Percentiles rank a stretch among this genome's conserved stretches.
These are phyloP conservation scores for Glycine latifolia DNA, from an alignment of 306 rosid species.

Conservation along the genomic window DNA sequence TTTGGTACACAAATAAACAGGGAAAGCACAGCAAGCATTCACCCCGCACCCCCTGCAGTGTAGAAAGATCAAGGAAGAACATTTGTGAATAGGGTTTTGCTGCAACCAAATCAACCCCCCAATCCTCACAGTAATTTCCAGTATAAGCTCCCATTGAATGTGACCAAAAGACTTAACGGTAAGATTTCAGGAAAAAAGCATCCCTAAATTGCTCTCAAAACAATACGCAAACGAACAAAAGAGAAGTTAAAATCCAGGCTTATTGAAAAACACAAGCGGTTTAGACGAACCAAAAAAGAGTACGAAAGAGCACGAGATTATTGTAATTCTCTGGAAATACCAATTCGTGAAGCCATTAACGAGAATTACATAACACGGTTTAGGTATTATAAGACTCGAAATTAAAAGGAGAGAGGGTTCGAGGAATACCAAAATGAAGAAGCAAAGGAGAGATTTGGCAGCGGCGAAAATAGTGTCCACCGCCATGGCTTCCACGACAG, in stretches of 20 bases:
- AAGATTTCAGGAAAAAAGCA: not conserved
- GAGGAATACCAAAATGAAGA: constrained; percentile 61
- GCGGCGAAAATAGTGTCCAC: constrained; percentile 53
- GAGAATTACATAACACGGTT: not conserved
- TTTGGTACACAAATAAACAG: not conserved
- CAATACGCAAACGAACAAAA: not conserved
- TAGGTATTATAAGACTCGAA: not conserved
- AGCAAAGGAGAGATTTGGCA: constrained; percentile 58
- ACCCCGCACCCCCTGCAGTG: constrained; percentile 1
- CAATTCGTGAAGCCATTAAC: not conserved
- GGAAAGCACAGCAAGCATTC: not conserved
- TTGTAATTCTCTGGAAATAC: not conserved
- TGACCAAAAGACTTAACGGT: not conserved
- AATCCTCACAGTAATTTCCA: not conserved
- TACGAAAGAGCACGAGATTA: not conserved
- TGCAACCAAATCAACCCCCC: constrained; percentile 16
- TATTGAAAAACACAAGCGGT: not conserved
- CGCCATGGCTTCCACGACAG: constrained; percentile 60
- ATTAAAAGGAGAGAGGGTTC: not conserved
- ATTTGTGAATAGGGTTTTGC: not conserved
- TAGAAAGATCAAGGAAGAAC: constrained; percentile 26
- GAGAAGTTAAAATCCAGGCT: not conserved
- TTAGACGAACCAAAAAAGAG: not conserved
- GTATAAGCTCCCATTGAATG: not conserved
- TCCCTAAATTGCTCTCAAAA: constrained; percentile 23